Percentiles rank a stretch among this genome's conserved stretches.
Conservation (phyloP, 306 rosid genomes). For the Citrullus amarus region DNA sequence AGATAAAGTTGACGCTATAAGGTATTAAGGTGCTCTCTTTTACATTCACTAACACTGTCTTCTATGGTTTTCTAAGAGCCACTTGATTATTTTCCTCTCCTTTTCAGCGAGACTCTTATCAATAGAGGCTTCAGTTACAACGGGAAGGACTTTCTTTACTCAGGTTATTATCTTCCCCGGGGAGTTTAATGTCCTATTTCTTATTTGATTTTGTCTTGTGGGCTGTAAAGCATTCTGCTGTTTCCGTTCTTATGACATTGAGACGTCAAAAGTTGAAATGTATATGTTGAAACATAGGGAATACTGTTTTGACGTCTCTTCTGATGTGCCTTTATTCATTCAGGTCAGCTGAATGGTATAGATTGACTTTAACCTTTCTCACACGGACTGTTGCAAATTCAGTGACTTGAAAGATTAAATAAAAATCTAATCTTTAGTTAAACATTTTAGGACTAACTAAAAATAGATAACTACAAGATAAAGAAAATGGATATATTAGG, state of each 20-base stretch:
- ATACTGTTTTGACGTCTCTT: not conserved
- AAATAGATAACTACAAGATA: not conserved
- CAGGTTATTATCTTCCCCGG: conserved; percentile 41
- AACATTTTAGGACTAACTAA: not conserved
- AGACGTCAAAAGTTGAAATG: not conserved
- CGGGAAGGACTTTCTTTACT: conserved; percentile 84
- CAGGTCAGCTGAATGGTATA: not conserved
- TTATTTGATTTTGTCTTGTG: not conserved
- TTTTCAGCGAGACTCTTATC: conserved; percentile 75
- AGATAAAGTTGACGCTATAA: conserved; percentile 86
- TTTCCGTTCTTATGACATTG: not conserved
- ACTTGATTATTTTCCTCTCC: conserved; percentile 8
- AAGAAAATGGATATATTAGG: not conserved
- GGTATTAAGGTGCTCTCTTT: conserved; percentile 57
- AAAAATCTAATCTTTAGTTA: not conserved
- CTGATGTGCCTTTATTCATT: not conserved
- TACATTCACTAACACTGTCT: not conserved
- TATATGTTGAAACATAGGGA: not conserved
- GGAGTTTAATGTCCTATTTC: not conserved
- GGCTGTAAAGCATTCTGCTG: not conserved
- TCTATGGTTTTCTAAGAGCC: conserved; percentile 2
- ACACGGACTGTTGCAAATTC: not conserved
- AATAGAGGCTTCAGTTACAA: conserved; percentile 70
- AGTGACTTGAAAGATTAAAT: not conserved
- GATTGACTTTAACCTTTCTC: not conserved